These are phyloP conservation scores for Elongisporangium senticosum DNA, from an alignment of 352 stramenopile genomes.

Conservation along the genomic window DNA sequence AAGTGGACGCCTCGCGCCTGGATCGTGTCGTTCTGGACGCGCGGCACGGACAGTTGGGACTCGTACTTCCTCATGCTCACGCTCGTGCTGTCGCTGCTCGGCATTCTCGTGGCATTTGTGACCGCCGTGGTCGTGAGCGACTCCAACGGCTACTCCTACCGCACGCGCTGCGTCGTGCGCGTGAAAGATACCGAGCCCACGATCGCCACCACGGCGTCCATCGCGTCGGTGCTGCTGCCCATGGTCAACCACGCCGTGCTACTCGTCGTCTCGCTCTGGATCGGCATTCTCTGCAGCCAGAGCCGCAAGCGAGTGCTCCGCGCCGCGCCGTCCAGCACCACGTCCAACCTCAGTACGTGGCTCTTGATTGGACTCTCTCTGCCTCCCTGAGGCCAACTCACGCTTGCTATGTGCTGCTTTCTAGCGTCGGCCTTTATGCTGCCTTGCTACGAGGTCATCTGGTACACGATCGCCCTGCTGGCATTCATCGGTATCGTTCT, in stretches of 20 bases:
- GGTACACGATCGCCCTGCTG: conserved; percentile 71
- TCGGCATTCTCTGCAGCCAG: conserved; percentile 71
- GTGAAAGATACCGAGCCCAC: conserved; percentile 17
- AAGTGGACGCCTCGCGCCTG: conserved; percentile 16
- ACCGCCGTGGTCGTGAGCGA: conserved; percentile 31
- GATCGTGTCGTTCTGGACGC: conserved; percentile 39
- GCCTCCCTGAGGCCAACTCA: not conserved
- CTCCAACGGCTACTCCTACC: conserved; percentile 25
- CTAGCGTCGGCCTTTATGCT: conserved; percentile 81
- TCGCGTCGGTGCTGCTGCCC: conserved; percentile 49
- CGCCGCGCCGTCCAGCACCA: conserved; percentile 52
- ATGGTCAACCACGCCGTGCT: conserved; percentile 68
- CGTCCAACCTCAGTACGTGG: conserved; percentile 67
- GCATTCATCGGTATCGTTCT: conserved; percentile 44
- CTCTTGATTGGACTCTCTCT: not conserved
- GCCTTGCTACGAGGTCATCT: conserved; percentile 82
- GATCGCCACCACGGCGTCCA: conserved; percentile 27
- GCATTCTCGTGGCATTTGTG: conserved; percentile 33
- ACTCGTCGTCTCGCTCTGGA: conserved; percentile 57
- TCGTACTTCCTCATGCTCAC: conserved; percentile 59
- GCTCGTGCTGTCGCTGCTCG: conserved; percentile 42
- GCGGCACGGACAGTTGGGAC: conserved; percentile 67
- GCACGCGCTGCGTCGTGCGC: conserved; percentile 34
- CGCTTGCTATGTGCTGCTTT: conserved; percentile 1
- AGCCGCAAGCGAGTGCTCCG: conserved; percentile 65